Conservation (phyloP, 2,329 filamentous ascomycete genomes). For the Xylaria polymorpha region DNA sequence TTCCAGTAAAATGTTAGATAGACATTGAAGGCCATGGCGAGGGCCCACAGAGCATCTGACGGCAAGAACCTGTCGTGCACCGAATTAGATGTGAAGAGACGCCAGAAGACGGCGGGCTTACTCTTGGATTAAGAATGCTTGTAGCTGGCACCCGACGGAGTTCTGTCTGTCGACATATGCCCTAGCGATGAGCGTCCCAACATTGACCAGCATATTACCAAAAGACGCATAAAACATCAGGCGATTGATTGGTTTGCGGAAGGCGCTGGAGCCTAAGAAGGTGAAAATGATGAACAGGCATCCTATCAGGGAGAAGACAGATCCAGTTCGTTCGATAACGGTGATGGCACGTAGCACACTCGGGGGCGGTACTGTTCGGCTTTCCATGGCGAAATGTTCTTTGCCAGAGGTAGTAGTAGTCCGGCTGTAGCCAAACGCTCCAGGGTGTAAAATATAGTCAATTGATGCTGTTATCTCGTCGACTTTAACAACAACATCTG, state of each 20-base stretch:
- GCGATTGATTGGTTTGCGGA: constrained; percentile 88
- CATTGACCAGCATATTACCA: constrained; percentile 82
- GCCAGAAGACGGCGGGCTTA: constrained; percentile 55
- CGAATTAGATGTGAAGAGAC: constrained; percentile 16
- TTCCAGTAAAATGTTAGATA: constrained; percentile 83
- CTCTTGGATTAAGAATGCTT: constrained; percentile 86
- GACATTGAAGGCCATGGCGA: constrained; percentile 87
- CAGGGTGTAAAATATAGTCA: not conserved
- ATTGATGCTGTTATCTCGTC: constrained; percentile 6
- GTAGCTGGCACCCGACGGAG: constrained; percentile 73
- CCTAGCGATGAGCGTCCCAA: constrained; percentile 78
- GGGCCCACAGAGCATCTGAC: constrained; percentile 79
- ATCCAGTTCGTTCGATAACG: constrained; percentile 74
- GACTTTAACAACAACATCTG: constrained; percentile 7
- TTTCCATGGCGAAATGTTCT: constrained; percentile 12
- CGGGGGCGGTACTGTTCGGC: not conserved
- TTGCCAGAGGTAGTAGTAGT: not conserved
- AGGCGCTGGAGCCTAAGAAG: constrained; percentile 74
- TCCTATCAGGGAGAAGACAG: constrained; percentile 76
- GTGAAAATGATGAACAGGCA: constrained; percentile 78
- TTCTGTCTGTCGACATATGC: constrained; percentile 63
- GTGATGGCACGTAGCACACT: constrained; percentile 63
- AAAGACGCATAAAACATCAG: constrained; percentile 86
- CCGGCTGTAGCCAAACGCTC: not conserved
- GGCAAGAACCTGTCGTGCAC: constrained; percentile 74